These are phyloP conservation scores for Hibiscus mutabilis DNA, from an alignment of 345 rosid genomes.

Conservation along the genomic window DNA sequence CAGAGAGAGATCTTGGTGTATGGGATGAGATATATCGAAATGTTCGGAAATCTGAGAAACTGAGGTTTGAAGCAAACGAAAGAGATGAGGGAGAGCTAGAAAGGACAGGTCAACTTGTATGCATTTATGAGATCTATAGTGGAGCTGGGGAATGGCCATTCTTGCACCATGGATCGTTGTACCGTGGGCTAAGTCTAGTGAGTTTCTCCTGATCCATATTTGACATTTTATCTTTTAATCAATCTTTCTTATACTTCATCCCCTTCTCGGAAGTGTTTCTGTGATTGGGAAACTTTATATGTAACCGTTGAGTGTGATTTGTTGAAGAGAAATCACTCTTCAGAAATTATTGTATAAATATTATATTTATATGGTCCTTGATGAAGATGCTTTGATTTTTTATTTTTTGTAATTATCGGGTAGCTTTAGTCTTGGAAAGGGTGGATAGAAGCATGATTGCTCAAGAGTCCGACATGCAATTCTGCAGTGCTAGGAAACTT, in stretches of 20 bases:
- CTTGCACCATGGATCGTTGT: slow-evolving; percentile 91
- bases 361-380: not conserved
- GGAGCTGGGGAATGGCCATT: slow-evolving; percentile 96
- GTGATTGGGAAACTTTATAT: not conserved
- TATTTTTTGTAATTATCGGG: not conserved
- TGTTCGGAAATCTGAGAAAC: slow-evolving; percentile 83
- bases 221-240: slow-evolving; percentile 12
- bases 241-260: not conserved
- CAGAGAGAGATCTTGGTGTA: slow-evolving; percentile 50
- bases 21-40: slow-evolving; percentile 92
- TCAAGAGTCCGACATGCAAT: not conserved
- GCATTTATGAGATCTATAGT: slow-evolving; percentile 84
- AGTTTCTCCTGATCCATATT: slow-evolving; percentile 30
- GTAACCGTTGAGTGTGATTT: not conserved
- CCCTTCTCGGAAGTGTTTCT: not conserved
- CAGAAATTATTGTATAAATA: not conserved
- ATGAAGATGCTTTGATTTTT: not conserved
- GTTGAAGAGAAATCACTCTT: not conserved
- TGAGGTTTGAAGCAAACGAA: slow-evolving; percentile 82
- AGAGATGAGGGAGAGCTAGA: slow-evolving; percentile 99
- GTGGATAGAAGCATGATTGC: not conserved
- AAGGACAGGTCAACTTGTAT: slow-evolving; percentile 89
- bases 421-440: not conserved
- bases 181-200: slow-evolving; percentile 94
- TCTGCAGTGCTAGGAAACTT: not conserved